These are phyloP conservation scores for Phytopythium oedochilum DNA, from an alignment of 352 stramenopile species.

Conservation along the genomic window DNA sequence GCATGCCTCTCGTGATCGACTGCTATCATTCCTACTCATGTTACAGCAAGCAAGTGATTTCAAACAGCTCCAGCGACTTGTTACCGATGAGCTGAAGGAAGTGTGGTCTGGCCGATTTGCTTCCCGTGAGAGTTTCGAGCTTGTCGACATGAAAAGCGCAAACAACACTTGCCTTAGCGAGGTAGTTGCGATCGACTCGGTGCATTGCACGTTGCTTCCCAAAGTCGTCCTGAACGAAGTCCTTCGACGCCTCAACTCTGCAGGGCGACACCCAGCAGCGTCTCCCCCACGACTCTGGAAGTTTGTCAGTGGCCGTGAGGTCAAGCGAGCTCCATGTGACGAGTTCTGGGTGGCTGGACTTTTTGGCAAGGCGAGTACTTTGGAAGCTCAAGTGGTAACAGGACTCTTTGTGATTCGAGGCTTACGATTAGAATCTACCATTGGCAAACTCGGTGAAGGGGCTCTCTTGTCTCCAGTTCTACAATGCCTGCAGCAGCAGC, in stretches of 20 bases:
- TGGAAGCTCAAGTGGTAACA: not conserved
- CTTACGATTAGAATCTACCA: not conserved
- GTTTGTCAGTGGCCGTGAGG: not conserved
- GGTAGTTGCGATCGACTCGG: not conserved
- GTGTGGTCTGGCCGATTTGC: not conserved
- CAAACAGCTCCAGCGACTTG: not conserved
- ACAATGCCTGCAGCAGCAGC: not conserved
- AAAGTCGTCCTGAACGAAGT: not conserved
- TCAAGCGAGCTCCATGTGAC: not conserved
- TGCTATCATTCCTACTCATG: not conserved
- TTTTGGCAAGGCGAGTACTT: not conserved
- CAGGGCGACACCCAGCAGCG: not conserved
- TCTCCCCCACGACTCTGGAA: not conserved
- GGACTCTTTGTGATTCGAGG: not conserved
- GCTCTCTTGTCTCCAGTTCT: not conserved
- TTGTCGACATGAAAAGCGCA: slow-evolving; percentile 1
- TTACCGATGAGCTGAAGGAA: not conserved
- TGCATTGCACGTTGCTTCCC: not conserved
- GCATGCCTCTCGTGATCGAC: not conserved
- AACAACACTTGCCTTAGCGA: too few relatives aligned
- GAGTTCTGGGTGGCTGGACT: not conserved
- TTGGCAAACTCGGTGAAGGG: not conserved
- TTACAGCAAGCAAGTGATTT: not conserved
- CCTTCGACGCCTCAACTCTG: not conserved
- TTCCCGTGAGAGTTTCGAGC: not conserved